Conservation (phyloP, 148 eudicot genomes). For the Arbutus unedo region DNA sequence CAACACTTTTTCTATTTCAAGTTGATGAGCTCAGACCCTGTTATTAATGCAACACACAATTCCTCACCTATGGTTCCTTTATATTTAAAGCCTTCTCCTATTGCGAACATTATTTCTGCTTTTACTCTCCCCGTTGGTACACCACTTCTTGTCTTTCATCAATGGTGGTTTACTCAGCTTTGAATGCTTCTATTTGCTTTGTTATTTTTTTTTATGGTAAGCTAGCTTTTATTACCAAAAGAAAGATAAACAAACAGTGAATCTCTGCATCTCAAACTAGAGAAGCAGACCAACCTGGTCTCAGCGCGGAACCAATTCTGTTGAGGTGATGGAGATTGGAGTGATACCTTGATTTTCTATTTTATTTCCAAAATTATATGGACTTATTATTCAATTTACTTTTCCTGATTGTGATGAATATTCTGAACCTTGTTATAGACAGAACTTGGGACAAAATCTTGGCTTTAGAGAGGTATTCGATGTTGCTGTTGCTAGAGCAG, state of each 20-base stretch:
- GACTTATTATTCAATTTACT: not conserved
- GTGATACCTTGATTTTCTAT: not conserved
- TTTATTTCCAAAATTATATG: not conserved
- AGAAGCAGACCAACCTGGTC: not conserved
- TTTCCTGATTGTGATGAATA: conserved; percentile 19
- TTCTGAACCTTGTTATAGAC: conserved; percentile 40
- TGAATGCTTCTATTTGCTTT: not conserved
- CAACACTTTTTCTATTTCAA: not conserved
- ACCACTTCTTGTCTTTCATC: not conserved
- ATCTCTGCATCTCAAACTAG: not conserved
- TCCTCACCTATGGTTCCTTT: not conserved
- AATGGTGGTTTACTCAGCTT: conserved; percentile 8
- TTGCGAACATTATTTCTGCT: not conserved
- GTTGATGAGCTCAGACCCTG: not conserved
- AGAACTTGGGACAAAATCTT: conserved; percentile 63
- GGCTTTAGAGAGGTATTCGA: conserved; percentile 77
- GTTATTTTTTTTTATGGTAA: not conserved
- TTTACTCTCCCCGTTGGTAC: not conserved
- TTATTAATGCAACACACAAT: no score
- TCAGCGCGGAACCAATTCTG: not conserved
- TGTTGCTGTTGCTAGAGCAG: conserved; percentile 92
- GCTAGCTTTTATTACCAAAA: not conserved
- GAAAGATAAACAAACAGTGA: not conserved
- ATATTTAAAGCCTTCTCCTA: conserved; percentile 1
- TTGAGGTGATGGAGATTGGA: conserved; percentile 2